A percentile compares a stretch with the other conserved stretches of the same genome.
Conservation (phyloP, 176 grass and related monocot genomes). For the Raddia guianensis region DNA sequence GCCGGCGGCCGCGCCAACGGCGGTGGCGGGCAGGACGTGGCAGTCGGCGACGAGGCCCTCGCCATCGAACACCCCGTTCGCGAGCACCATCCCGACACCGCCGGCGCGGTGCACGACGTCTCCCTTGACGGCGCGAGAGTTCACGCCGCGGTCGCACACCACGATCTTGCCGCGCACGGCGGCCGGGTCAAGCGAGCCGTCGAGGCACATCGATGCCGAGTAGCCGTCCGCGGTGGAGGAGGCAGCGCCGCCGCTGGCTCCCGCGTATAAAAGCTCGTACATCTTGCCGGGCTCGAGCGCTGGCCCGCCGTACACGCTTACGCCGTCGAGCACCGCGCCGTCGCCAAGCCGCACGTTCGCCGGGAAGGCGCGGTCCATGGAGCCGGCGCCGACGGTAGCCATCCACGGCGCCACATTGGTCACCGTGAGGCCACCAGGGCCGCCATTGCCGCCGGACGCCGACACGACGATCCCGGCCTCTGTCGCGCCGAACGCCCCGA, state of each 20-base stretch:
- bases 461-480: slow-evolving; percentile 92
- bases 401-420: slow-evolving; percentile 97
- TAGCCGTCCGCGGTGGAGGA: slow-evolving; percentile 60
- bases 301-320: slow-evolving; percentile 84
- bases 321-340: slow-evolving; percentile 69
- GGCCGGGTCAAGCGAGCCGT: slow-evolving; percentile 71
- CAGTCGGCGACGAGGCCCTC: slow-evolving; percentile 92
- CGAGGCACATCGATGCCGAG: slow-evolving; percentile 83
- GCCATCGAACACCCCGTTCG: slow-evolving; percentile 88
- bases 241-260: slow-evolving; percentile 37
- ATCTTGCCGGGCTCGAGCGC: slow-evolving; percentile 58
- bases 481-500: slow-evolving; percentile 80
- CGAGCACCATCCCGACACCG: slow-evolving; percentile 81
- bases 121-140: slow-evolving; percentile 77
- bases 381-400: slow-evolving; percentile 82
- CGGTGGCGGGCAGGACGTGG: slow-evolving; percentile 83
- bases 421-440: slow-evolving; percentile 75
- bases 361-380: slow-evolving; percentile 94
- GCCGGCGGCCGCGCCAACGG: slow-evolving; percentile 64
- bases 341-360: slow-evolving; percentile 77
- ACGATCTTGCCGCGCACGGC: slow-evolving; percentile 71
- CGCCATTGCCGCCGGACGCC: slow-evolving; percentile 84
- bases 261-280: slow-evolving; percentile 73
- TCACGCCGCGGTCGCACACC: slow-evolving; percentile 91
- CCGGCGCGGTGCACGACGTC: slow-evolving; percentile 78